Base-by-base conservation (phyloP, 495 filamentous ascomycete genomes). In the Copromyces sp. region DNA sequence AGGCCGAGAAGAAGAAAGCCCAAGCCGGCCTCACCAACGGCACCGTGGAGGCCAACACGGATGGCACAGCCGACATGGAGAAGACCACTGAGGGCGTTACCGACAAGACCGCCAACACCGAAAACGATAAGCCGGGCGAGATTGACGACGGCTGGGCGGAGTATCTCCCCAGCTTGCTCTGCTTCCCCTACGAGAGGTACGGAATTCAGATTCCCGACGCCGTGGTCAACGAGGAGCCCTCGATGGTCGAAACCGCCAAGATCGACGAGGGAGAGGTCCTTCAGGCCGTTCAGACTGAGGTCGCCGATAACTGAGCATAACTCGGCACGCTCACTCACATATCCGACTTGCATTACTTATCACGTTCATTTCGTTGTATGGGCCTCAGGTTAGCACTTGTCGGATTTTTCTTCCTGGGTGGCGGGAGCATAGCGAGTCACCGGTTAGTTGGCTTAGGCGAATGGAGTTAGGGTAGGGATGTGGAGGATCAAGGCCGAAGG, bases 101-200 rank as follows among this genome's bases (percentile, higher is more conserved):
- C n/a, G n/a, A n/a, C n/a, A n/a, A n/a, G n/a, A n/a, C n/a, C 68
- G 53, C 70, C 17, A 73, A 76, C n/a, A 83, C 83, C 82, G 71
- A 76, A 59, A 81, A 90, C 78, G 77, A 88, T 77, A 80, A 85
- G 75, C 70, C 88, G 3, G 89, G 89, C 3, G 85, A 88, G 78
- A 75, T 91, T 16, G 87, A 86, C 68, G 93, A 97, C 82, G 93
- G 92, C 6, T 93, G 90, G 90, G 92, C 85, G 3, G 87, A 88
- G 73, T 82, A 92, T 73, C 76, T 90, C 69, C 73, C 77, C 32
- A 89, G 84, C 5, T 78, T 97, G 77, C 89, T 90, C 41, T 82
- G 87, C 24, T 97, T 95, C 77, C 91, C 91, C 0, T 95, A 92
- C 74, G 86, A 85, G 65, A 86, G 82, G 73, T 97, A 91, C 79